A percentile compares a stretch with the other conserved stretches of the same genome.
These are phyloP conservation scores for Trichoderma erinaceum DNA, from an alignment of 495 filamentous ascomycete genomes.

Conservation along the genomic window DNA sequence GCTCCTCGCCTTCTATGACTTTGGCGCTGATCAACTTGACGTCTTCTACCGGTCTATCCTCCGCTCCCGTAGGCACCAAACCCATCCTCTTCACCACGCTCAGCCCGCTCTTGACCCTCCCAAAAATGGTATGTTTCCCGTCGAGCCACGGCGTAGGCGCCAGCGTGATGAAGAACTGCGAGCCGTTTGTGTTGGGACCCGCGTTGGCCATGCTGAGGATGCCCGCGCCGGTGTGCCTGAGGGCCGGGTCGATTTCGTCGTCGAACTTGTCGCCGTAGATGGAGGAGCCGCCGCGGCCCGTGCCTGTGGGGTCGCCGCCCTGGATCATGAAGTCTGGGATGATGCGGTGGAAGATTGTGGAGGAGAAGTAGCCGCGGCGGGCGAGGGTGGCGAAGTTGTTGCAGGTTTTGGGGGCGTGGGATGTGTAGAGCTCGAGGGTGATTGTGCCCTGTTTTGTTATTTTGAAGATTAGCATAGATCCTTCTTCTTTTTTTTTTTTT, in stretches of 20 bases:
- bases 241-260: conserved; percentile 68
- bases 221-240: conserved; percentile 94
- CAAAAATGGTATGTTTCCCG: conserved; percentile 97
- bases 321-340: conserved; percentile 98
- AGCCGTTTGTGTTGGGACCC: conserved; percentile 90
- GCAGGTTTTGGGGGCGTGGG: conserved; percentile 58
- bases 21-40: conserved; percentile 72
- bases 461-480: neutral
- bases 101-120: conserved; percentile 81
- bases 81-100: conserved; percentile 83
- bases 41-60: conserved; percentile 76
- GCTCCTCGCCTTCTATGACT: conserved; percentile 53
- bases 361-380: conserved; percentile 78
- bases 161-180: conserved; percentile 82
- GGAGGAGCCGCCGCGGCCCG: conserved; percentile 79
- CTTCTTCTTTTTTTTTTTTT: neutral
- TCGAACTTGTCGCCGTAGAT: conserved; percentile 96
- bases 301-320: conserved; percentile 92
- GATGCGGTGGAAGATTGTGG: conserved; percentile 83
- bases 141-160: conserved; percentile 96
- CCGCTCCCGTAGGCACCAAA: conserved; percentile 72
- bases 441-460: conserved; percentile 59
- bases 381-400: conserved; percentile 80
- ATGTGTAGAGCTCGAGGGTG: conserved; percentile 76
- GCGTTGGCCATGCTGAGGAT: conserved; percentile 94